Percentiles rank a stretch among this genome's conserved stretches.
These are phyloP conservation scores for Microbotryum intermedium DNA, from an alignment of 1,284 basidiomycete genomes.

Conservation along the genomic window DNA sequence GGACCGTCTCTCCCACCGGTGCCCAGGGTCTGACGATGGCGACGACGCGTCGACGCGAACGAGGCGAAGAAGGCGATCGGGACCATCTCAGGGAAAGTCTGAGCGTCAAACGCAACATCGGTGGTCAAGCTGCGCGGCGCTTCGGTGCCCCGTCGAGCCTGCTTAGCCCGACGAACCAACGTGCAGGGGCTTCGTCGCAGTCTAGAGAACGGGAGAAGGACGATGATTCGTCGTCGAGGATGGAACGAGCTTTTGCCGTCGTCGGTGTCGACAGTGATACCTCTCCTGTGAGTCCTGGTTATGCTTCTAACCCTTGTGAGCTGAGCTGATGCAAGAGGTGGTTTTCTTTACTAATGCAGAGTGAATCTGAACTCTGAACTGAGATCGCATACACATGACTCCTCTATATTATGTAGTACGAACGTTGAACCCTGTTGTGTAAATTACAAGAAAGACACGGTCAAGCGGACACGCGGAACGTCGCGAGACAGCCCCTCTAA, in stretches of 20 bases:
- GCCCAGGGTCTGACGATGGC: not conserved
- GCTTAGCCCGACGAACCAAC: not conserved
- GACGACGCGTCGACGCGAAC: not conserved
- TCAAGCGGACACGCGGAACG: no score
- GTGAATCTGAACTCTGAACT: not conserved
- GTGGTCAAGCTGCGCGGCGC: not conserved
- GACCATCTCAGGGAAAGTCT: not conserved
- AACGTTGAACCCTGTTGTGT: no score
- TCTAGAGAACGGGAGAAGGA: no score
- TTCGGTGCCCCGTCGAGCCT: not conserved
- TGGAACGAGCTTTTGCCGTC: not conserved
- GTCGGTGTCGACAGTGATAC: slow-evolving; percentile 1
- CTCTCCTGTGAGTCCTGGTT: not conserved
- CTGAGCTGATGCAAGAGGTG: not conserved
- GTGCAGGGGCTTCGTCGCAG: not conserved
- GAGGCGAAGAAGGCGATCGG: not conserved
- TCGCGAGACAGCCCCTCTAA: no score
- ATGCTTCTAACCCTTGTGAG: not conserved
- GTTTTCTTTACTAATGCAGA: not conserved
- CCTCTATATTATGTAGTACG: no score
- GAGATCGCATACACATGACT: no score
- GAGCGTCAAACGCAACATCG: not conserved
- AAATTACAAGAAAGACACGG: no score
- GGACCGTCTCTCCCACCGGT: not conserved
- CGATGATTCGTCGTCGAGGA: no score